Evolutionary conservation across 306 rosid genomes (phyloP).

Genomic region (Hippophae tibetana): DNA sequence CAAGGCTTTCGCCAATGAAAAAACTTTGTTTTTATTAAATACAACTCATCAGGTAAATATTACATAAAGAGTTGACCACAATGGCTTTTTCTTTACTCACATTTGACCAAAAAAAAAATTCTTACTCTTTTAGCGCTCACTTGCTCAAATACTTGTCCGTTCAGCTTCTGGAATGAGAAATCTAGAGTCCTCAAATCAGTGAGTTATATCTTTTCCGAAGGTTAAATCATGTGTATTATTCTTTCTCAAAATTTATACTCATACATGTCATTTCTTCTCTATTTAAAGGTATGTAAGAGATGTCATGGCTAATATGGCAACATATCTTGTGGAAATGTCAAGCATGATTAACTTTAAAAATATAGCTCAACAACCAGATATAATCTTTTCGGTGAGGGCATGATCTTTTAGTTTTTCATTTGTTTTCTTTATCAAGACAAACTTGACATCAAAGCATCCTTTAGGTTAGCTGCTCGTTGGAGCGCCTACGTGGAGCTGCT

Average conservation of each 20-base stretch:
- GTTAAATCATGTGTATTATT: constrained; percentile 1
- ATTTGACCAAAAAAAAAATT: neutral
- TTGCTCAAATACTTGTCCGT: constrained; percentile 82
- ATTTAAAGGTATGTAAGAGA: constrained; percentile 58
- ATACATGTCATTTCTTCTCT: constrained; percentile 6
- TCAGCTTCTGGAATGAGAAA: constrained; percentile 74
- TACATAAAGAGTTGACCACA: constrained; percentile 8
- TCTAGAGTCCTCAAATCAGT: constrained; percentile 70
- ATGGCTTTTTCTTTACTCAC: constrained; percentile 17
- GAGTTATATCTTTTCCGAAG: constrained; percentile 26
- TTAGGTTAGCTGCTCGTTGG: constrained; percentile 91
- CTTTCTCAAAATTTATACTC: constrained; percentile 7
- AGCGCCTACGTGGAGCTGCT: constrained; percentile 89
- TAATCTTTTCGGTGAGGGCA: constrained; percentile 56
- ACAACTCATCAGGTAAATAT: constrained; percentile 64
- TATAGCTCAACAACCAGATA: constrained; percentile 80
- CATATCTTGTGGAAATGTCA: constrained; percentile 60
- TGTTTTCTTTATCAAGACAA: neutral
- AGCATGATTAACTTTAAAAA: constrained; percentile 58
- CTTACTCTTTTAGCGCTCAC: constrained; percentile 57
- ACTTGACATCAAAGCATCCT: constrained; percentile 23
- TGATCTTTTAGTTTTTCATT: neutral
- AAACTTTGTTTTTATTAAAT: constrained; percentile 52
- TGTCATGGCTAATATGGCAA: constrained; percentile 66
- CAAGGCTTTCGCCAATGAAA: constrained; percentile 66